phyloP scores from a whole-genome alignment of 1,284 basidiomycete genomes.

The Hemileia vastatrix region DNA sequence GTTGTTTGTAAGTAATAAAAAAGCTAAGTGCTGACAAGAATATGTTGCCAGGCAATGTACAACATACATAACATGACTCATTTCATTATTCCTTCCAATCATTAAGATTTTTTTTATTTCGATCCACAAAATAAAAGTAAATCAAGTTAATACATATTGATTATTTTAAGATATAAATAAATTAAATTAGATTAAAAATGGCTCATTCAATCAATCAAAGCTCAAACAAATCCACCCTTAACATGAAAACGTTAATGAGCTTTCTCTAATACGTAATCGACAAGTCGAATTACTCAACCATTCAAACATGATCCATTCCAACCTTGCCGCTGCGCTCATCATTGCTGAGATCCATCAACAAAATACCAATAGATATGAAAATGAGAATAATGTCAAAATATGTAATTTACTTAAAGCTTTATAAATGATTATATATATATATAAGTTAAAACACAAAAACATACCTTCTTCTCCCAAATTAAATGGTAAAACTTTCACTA shows the following conservation, averaged over 20 bases:
- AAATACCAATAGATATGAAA: conserved; percentile 26
- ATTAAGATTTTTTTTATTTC: too few species aligned
- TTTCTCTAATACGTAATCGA: conserved; percentile 20
- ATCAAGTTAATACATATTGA: too few species aligned
- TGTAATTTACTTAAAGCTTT: neutral
- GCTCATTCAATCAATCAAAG: too few species aligned
- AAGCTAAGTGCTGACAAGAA: too few species aligned
- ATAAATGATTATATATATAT: conserved; percentile 1
- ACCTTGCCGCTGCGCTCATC: conserved; percentile 59
- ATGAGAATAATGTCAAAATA: conserved; percentile 42
- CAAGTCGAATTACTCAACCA: conserved; percentile 51
- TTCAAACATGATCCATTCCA: conserved; percentile 66
- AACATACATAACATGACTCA: too few species aligned
- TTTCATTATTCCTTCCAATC: too few species aligned
- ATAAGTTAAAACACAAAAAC: conserved; percentile 23
- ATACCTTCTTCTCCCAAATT: conserved; percentile 49
- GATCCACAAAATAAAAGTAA: too few species aligned
- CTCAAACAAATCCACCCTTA: too few species aligned
- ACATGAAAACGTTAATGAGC: conserved; percentile 21
- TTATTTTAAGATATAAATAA: too few species aligned
- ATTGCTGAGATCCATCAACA: conserved; percentile 48
- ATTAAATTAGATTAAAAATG: too few species aligned
- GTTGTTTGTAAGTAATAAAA: too few species aligned
- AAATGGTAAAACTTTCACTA: conserved; percentile 73
- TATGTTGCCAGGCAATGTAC: too few species aligned